Evolutionary conservation across 352 stramenopile species (phyloP).

Genomic region (Ochromonadaceae sp.): DNA sequence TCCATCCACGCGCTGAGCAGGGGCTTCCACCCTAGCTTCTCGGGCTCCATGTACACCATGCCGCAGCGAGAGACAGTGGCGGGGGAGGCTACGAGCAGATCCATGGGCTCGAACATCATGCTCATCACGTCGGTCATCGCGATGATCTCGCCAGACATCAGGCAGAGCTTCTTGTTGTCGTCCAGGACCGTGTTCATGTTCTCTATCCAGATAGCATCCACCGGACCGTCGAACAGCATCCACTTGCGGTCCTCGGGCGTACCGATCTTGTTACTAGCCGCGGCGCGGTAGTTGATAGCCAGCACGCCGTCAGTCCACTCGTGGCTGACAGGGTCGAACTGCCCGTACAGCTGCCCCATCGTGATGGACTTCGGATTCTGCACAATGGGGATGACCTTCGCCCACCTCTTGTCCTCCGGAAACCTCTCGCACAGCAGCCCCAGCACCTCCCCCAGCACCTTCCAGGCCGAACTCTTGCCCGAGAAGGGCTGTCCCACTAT

Average conservation of each 20-base stretch:
- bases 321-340: conserved; percentile 79
- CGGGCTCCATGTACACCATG: conserved; percentile 78
- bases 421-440: conserved; percentile 28
- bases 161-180: conserved; percentile 79
- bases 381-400: conserved; percentile 40
- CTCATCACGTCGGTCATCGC: conserved; percentile 80
- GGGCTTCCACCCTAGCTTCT: conserved; percentile 69
- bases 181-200: conserved; percentile 87
- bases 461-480: conserved; percentile 70
- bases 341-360: conserved; percentile 78
- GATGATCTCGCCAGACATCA: conserved; percentile 83
- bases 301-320: conserved; percentile 86
- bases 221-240: conserved; percentile 78
- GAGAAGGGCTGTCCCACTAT: conserved; percentile 78
- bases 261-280: conserved; percentile 45
- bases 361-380: conserved; percentile 89
- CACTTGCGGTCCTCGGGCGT: conserved; percentile 55
- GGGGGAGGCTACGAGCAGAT: conserved; percentile 45
- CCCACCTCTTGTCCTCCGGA: conserved; percentile 40
- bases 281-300: conserved; percentile 78
- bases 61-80: conserved; percentile 71
- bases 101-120: conserved; percentile 89
- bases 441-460: conserved; percentile 49
- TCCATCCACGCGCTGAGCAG: conserved; percentile 60
- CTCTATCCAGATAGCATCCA: conserved; percentile 84